phyloP scores from a whole-genome alignment of 1,139 yeast genomes.

The Yamadazyma oceani region DNA sequence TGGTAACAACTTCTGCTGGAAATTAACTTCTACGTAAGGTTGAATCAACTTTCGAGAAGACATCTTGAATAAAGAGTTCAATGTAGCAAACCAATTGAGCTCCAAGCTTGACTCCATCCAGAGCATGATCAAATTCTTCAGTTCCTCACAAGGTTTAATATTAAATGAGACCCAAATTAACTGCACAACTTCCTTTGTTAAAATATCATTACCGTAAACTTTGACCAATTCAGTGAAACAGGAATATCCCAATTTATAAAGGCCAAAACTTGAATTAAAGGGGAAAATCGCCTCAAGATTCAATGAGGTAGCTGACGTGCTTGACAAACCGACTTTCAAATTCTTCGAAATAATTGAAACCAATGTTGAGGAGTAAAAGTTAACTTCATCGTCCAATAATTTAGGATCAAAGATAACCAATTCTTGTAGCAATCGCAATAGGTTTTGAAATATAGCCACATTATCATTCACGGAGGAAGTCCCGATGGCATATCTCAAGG shows the following conservation, averaged over 20 bases:
- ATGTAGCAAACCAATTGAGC: slow-evolving; percentile 41
- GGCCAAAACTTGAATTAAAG: slow-evolving; percentile 35
- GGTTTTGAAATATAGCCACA: slow-evolving; percentile 23
- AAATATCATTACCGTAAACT: slow-evolving; percentile 33
- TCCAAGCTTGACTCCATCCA: slow-evolving; percentile 44
- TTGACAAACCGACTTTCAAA: slow-evolving; percentile 36
- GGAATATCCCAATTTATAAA: slow-evolving; percentile 38
- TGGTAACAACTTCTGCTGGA: slow-evolving; percentile 44
- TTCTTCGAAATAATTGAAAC: slow-evolving; percentile 36
- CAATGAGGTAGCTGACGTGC: slow-evolving; percentile 36
- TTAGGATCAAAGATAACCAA: slow-evolving; percentile 41
- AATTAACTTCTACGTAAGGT: slow-evolving; percentile 39
- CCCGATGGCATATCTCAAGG: slow-evolving; percentile 37
- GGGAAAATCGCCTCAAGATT: slow-evolving; percentile 39
- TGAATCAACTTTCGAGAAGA: slow-evolving; percentile 41
- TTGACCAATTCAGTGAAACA: slow-evolving; percentile 44
- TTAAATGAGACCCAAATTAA: slow-evolving; percentile 48
- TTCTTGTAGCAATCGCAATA: slow-evolving; percentile 38
- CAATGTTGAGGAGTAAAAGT: slow-evolving; percentile 32
- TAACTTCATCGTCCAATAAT: slow-evolving; percentile 32
- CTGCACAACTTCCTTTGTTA: slow-evolving; percentile 37
- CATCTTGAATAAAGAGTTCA: slow-evolving; percentile 38
- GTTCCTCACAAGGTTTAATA: slow-evolving; percentile 37
- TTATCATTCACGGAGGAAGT: slow-evolving; percentile 29
- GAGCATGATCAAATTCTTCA: slow-evolving; percentile 32